Conservation (phyloP, 2,329 filamentous ascomycete species). For the Apiospora marii region DNA sequence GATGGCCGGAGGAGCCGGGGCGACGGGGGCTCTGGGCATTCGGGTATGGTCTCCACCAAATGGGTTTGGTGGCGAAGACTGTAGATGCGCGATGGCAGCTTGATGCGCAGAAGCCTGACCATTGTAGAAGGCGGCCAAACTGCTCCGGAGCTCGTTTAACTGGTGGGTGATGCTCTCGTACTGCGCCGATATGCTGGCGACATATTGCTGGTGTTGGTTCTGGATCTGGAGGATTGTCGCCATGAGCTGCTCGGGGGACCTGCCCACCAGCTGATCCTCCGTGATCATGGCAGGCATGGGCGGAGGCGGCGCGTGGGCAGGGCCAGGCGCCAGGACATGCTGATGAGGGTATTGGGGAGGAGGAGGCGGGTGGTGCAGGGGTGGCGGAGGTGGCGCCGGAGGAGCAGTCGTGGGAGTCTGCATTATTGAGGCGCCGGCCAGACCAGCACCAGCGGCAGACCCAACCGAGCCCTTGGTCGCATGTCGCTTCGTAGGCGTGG, state of each 20-base stretch:
- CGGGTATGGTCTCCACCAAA: constrained; percentile 28
- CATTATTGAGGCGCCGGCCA: constrained; percentile 25
- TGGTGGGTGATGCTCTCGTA: constrained; percentile 45
- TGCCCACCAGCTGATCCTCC: constrained; percentile 43
- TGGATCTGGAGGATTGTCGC: constrained; percentile 46
- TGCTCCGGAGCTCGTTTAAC: constrained; percentile 43
- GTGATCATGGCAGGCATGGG: constrained; percentile 36
- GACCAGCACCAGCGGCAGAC: constrained; percentile 26
- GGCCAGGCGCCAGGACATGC: constrained; percentile 29
- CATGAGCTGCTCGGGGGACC: constrained; percentile 45
- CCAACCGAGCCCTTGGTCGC: constrained; percentile 34
- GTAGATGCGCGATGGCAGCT: constrained; percentile 35
- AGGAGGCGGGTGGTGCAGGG: constrained; percentile 15
- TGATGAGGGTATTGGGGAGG: constrained; percentile 20
- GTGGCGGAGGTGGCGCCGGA: constrained; percentile 21
- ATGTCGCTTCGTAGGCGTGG: constrained; percentile 42
- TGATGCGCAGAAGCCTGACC: constrained; percentile 41
- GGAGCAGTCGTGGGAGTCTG: constrained; percentile 22
- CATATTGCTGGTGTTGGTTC: constrained; percentile 44
- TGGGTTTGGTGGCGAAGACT: constrained; percentile 24
- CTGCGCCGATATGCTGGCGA: constrained; percentile 44
- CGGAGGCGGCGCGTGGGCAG: constrained; percentile 30
- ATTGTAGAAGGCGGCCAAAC: constrained; percentile 35
- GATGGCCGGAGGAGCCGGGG: constrained; percentile 34
- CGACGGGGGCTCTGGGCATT: constrained; percentile 36